Evolutionary conservation across 495 filamentous ascomycete genomes (phyloP).

Genomic region (Hypoxylon perforatum): DNA sequence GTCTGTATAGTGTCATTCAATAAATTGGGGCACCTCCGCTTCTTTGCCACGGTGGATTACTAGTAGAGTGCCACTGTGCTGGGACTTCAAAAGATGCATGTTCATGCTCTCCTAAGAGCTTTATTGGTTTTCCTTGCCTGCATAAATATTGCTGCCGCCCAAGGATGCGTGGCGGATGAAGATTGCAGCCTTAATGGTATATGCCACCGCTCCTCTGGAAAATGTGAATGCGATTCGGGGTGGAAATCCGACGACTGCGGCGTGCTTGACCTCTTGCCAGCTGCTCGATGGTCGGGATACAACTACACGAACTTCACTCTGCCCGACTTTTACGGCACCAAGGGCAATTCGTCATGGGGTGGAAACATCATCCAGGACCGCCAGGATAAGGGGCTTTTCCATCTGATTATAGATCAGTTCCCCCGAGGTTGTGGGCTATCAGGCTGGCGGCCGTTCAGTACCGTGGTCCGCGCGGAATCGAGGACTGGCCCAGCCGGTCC

Average conservation of each 20-base stretch:
- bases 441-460: slow-evolving; percentile 53
- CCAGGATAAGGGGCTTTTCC: slow-evolving; percentile 41
- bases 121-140: slow-evolving; percentile 1
- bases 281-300: slow-evolving; percentile 46
- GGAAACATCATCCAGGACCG: slow-evolving; percentile 52
- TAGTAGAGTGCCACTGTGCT: neutral
- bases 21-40: neutral
- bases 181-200: slow-evolving; percentile 56
- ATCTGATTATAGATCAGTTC: slow-evolving; percentile 52
- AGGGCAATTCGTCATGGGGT: slow-evolving; percentile 53
- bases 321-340: slow-evolving; percentile 37
- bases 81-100: slow-evolving; percentile 47
- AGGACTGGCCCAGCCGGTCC: slow-evolving; percentile 49
- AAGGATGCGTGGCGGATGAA: slow-evolving; percentile 48
- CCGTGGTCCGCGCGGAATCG: slow-evolving; percentile 52
- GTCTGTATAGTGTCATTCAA: neutral
- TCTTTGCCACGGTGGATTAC: no score
- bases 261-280: slow-evolving; percentile 50
- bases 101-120: slow-evolving; percentile 56
- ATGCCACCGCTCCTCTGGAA: slow-evolving; percentile 32
- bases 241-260: slow-evolving; percentile 54
- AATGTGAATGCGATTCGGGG: slow-evolving; percentile 52
- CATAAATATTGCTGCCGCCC: neutral
- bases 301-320: slow-evolving; percentile 45
- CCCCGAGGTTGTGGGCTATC: slow-evolving; percentile 50